phyloP scores from a whole-genome alignment of 768 basidiomycete species.

The Mycena indigotica region DNA sequence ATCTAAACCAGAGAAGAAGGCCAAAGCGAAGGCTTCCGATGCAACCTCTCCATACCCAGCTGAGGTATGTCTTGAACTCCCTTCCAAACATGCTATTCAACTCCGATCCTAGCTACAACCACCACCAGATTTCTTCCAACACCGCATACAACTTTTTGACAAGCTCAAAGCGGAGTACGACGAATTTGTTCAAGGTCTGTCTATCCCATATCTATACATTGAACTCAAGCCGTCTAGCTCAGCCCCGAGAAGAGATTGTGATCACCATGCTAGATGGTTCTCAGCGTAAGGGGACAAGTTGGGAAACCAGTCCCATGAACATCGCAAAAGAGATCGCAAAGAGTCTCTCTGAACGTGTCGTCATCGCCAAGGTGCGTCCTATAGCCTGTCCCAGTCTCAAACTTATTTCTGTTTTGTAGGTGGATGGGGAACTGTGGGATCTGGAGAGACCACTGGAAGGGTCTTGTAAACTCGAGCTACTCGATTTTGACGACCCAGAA shows the following conservation, averaged over 20 bases:
- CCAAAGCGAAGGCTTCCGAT: slow-evolving; percentile 40
- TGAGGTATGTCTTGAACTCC: slow-evolving; percentile 49
- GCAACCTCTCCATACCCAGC: slow-evolving; percentile 53
- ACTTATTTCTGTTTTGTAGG: slow-evolving; percentile 44
- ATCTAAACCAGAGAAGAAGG: slow-evolving; percentile 48
- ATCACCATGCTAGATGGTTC: slow-evolving; percentile 88
- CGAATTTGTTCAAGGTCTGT: slow-evolving; percentile 71
- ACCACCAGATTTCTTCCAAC: slow-evolving; percentile 82
- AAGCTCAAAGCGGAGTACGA: slow-evolving; percentile 83
- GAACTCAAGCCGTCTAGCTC: no score
- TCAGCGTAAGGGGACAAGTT: slow-evolving; percentile 80
- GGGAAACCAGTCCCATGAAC: slow-evolving; percentile 94
- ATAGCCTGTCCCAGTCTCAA: background rate
- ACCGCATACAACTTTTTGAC: slow-evolving; percentile 88
- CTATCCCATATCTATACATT: background rate
- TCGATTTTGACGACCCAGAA: slow-evolving; percentile 93
- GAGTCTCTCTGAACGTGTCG: slow-evolving; percentile 82
- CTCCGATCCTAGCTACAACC: slow-evolving; percentile 66
- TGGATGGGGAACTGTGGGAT: slow-evolving; percentile 90
- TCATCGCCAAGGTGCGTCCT: slow-evolving; percentile 83
- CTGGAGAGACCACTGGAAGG: slow-evolving; percentile 91
- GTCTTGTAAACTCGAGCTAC: slow-evolving; percentile 75
- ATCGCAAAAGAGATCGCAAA: slow-evolving; percentile 87
- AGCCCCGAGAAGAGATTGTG: slow-evolving; percentile 81
- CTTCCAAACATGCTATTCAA: slow-evolving; percentile 14